phyloP scores from a whole-genome alignment of 805 yeast genomes.

The Candida berthetii region DNA sequence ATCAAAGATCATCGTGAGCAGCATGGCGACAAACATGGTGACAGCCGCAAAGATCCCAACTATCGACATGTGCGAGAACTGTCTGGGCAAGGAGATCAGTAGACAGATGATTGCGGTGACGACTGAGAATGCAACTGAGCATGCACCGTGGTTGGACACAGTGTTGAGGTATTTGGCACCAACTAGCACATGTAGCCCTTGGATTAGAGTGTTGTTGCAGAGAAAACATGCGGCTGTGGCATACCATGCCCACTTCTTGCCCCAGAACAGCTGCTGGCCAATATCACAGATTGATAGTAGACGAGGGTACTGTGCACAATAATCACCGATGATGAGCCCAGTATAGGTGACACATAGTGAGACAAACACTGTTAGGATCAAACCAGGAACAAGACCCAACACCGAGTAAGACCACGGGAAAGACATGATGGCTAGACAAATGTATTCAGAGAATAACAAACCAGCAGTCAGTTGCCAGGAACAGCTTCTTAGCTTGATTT shows the following conservation, averaged over 20 bases:
- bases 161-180: conserved; percentile 58
- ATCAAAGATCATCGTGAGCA: conserved; percentile 46
- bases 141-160: conserved; percentile 38
- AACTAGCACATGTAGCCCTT: conserved; percentile 52
- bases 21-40: conserved; percentile 52
- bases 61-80: conserved; percentile 43
- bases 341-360: conserved; percentile 48
- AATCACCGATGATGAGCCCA: conserved; percentile 47
- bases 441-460: conserved; percentile 52
- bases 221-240: conserved; percentile 49
- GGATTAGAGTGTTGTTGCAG: conserved; percentile 49
- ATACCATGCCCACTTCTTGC: conserved; percentile 45
- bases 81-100: conserved; percentile 48
- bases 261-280: conserved; percentile 51
- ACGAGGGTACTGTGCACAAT: conserved; percentile 46
- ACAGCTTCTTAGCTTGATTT: conserved; percentile 43
- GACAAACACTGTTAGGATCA: conserved; percentile 46
- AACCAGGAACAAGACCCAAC: conserved; percentile 52
- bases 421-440: conserved; percentile 58
- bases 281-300: conserved; percentile 50
- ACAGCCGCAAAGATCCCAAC: conserved; percentile 48
- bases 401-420: conserved; percentile 63
- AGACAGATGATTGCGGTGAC: conserved; percentile 43
- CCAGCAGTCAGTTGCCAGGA: conserved; percentile 58
- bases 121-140: conserved; percentile 48